Percentiles rank a stretch among this genome's conserved stretches.
Conservation (phyloP, 2,329 filamentous ascomycete genomes). For the Penicillium polonicum region DNA sequence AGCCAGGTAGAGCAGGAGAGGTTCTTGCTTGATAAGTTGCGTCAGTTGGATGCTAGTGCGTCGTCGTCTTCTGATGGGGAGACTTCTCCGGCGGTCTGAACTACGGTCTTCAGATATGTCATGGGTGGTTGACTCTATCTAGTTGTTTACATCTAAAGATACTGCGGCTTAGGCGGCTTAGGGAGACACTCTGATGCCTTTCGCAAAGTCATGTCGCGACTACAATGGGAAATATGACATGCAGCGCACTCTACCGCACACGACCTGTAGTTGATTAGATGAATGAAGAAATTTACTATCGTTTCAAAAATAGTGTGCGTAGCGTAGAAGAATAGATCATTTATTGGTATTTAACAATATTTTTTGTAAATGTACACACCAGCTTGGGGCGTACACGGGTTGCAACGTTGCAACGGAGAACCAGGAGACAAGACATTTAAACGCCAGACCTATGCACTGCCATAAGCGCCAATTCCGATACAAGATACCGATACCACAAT, state of each 20-base stretch:
- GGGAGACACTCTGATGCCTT: background rate
- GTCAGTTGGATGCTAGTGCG: conserved; percentile 3
- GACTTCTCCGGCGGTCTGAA: background rate
- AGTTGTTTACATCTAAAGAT: background rate
- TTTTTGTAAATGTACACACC: conserved; percentile 20
- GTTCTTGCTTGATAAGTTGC: conserved; percentile 48
- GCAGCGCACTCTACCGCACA: background rate
- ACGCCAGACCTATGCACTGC: conserved; percentile 42
- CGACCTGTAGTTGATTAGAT: background rate
- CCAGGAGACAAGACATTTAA: conserved; percentile 20
- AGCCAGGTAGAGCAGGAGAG: conserved; percentile 58
- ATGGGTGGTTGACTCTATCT: background rate
- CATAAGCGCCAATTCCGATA: conserved; percentile 35
- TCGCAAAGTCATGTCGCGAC: background rate
- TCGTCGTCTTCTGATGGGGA: conserved; percentile 10
- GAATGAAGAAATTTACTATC: background rate
- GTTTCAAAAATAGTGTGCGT: background rate
- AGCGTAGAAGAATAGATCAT: background rate
- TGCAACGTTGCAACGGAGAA: conserved; percentile 17
- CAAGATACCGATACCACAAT: conserved; percentile 19
- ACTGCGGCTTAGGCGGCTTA: background rate
- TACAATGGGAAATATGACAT: no score
- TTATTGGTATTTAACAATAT: conserved; percentile 19
- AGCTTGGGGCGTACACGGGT: conserved; percentile 9
- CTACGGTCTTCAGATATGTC: background rate